These are phyloP conservation scores for Globisporangium emineosum DNA, from an alignment of 352 stramenopile species.

Conservation along the genomic window DNA sequence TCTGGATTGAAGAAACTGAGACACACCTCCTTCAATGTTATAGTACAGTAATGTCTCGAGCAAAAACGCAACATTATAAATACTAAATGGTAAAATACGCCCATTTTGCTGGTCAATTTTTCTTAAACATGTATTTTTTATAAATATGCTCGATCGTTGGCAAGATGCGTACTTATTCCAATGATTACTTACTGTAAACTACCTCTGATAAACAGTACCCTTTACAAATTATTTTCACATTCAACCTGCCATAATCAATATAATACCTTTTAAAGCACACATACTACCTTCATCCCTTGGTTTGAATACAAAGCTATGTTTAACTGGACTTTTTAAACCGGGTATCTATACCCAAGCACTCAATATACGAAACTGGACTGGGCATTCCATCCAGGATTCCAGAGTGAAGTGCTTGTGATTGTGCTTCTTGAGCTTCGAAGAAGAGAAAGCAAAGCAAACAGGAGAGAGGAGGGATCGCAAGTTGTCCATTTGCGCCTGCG, in stretches of 20 bases:
- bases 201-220: neutral
- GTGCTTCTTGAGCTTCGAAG: constrained; percentile 13
- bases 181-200: neutral
- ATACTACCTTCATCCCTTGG: neutral
- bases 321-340: too few species aligned
- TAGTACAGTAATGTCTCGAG: too few species aligned
- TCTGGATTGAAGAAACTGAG: neutral
- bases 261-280: neutral
- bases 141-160: too few species aligned
- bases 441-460: neutral
- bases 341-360: neutral
- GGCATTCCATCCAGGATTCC: constrained; percentile 4
- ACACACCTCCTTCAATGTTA: too few species aligned
- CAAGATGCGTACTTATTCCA: neutral
- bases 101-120: too few species aligned
- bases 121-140: too few species aligned
- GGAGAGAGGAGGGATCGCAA: neutral
- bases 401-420: constrained; percentile 4
- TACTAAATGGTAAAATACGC: too few species aligned
- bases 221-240: neutral
- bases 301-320: too few species aligned
- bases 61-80: too few species aligned
- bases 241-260: neutral
- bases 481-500: neutral
- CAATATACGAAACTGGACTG: neutral